Evolutionary conservation across 2,329 filamentous ascomycete genomes (phyloP), one percentile per base, ranked within the genome.

Genomic region (Pyrenophora tritici-repentis): DNA sequence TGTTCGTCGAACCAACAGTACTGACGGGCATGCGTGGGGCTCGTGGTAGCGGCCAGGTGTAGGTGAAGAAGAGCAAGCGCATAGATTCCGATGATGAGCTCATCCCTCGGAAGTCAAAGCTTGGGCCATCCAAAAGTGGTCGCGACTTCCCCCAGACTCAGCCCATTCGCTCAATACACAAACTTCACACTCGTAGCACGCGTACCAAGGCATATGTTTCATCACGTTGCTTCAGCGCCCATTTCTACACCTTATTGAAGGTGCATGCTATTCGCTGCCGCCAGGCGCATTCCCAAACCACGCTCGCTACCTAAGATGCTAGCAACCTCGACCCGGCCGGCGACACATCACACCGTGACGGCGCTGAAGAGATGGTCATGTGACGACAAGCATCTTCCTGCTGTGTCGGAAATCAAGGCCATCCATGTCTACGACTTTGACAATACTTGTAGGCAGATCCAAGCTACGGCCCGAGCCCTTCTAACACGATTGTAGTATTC

Each of bases 401-500:
- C 84, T 26, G 80, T 86, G 9, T 80, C 88, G 35, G 79, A 84
- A 47, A 87, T 97, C 74, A 90, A 85, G 71, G 78, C 85, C 7
- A 85, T 99, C 44, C 93, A 97, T 70, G 83, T 99, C 62, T 97
- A 97, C 77, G 94, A 99, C 74, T 99, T 97, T 73, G 94, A 99
- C 75, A 97, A 99, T 70, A 97, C 93, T 32, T 78, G 90, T 93
- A 78, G 72, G 87, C 56, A 32, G 38, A 32, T 34, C 44, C 35
- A 41, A 56, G 43, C 42, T 34, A 31, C 35, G n/a, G 17, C 26
- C 8, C 18, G 45, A 43, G 22, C 47, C 38, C 14, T 32, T 22
- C 36, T 62, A 39, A 64, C 38, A 13, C 2, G 9, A 26, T 26
- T 16, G 1, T 65, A 91, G 89, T 99, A 41, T 99, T 99, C 78